phyloP scores from a whole-genome alignment of 1,284 basidiomycete species.

The Thecaphora thlaspeos region DNA sequence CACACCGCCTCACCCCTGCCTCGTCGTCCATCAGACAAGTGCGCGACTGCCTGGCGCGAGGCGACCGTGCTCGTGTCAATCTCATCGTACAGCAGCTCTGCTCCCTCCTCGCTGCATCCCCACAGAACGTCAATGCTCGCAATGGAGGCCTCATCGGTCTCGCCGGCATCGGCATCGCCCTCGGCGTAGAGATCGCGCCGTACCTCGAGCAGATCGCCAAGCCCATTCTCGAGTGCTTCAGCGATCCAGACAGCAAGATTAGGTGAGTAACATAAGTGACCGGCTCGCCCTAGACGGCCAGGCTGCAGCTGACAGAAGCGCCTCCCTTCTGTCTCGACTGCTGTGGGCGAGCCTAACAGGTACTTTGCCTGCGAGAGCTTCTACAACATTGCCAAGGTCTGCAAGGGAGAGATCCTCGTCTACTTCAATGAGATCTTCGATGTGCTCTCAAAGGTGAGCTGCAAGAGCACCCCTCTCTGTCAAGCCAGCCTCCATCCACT shows the following conservation, averaged over 20 bases:
- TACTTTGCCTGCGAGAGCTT: slow-evolving; percentile 97
- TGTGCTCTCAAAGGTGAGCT: slow-evolving; percentile 82
- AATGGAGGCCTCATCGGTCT: slow-evolving; percentile 96
- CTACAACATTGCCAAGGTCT: slow-evolving; percentile 95
- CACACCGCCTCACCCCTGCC: neutral
- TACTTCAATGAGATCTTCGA: slow-evolving; percentile 99
- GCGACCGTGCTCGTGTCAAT: slow-evolving; percentile 76
- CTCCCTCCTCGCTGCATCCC: slow-evolving; percentile 60
- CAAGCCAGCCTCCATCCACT: slow-evolving; percentile 3
- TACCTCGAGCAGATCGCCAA: slow-evolving; percentile 91
- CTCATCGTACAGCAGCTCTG: slow-evolving; percentile 92
- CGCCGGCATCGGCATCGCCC: slow-evolving; percentile 90
- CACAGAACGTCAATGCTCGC: slow-evolving; percentile 67
- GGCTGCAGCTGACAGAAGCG: too few species aligned
- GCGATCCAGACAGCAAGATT: slow-evolving; percentile 90
- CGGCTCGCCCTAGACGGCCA: neutral
- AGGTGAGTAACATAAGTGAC: slow-evolving; percentile 61
- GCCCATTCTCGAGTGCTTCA: slow-evolving; percentile 87
- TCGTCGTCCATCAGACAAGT: slow-evolving; percentile 66
- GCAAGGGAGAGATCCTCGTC: slow-evolving; percentile 91
- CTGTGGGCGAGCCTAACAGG: too few species aligned
- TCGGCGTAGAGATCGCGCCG: slow-evolving; percentile 86
- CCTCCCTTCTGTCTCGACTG: too few species aligned
- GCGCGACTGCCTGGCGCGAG: slow-evolving; percentile 77
- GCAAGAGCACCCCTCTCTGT: too few species aligned